Percentiles rank a stretch among this genome's conserved stretches.
Evolutionary conservation across 169 alveolate species (phyloP).

Genomic region (Eimeria acervulina): DNA sequence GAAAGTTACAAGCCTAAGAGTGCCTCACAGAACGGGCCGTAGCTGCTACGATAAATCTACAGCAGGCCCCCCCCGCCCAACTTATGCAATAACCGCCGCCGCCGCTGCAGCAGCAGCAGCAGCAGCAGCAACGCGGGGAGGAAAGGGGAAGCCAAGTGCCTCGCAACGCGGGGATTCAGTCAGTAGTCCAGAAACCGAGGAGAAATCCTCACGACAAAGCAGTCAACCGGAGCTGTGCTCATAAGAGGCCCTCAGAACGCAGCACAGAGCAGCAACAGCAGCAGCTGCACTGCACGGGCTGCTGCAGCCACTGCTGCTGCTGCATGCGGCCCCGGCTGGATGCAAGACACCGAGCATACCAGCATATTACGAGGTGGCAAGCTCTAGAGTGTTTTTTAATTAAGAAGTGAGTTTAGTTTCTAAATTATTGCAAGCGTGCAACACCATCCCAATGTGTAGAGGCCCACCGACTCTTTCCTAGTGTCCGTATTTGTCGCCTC

Average conservation of each 20-base stretch:
- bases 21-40: background rate
- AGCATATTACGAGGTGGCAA: background rate
- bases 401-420: background rate
- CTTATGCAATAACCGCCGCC: constrained; percentile 27
- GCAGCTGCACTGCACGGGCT: constrained; percentile 22
- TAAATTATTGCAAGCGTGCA: background rate
- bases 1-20: background rate
- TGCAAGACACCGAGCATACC: background rate
- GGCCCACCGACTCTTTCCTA: too few relatives aligned
- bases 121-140: constrained; percentile 58
- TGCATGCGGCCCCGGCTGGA: constrained; percentile 52
- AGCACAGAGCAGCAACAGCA: constrained; percentile 19
- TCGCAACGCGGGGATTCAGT: background rate
- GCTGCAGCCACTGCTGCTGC: constrained; percentile 1
- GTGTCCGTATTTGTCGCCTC: too few relatives aligned
- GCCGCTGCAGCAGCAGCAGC: constrained; percentile 54
- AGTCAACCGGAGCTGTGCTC: background rate
- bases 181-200: background rate
- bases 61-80: background rate
- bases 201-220: background rate
- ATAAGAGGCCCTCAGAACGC: background rate
- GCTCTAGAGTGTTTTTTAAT: background rate
- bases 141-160: background rate
- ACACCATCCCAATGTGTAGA: background rate
- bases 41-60: background rate